Evolutionary conservation across 2,329 filamentous ascomycete species (phyloP).

Genomic region (Colletotrichum sp.): DNA sequence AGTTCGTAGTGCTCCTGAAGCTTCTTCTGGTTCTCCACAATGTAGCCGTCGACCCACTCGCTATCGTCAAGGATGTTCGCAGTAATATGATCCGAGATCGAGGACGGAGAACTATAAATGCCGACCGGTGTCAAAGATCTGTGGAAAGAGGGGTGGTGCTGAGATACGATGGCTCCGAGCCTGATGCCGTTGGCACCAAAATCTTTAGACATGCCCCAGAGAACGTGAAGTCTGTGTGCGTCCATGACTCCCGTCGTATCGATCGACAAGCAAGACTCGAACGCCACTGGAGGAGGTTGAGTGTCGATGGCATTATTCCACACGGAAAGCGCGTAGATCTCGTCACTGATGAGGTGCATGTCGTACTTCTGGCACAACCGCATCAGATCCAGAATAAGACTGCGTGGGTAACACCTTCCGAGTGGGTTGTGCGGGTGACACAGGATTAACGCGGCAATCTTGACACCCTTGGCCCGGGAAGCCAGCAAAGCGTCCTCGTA

Average conservation of each 20-base stretch:
- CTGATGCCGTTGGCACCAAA: conserved; percentile 51
- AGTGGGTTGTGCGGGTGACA: conserved; percentile 41
- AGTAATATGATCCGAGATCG: conserved; percentile 7
- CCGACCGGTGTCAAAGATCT: not conserved
- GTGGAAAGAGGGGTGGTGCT: conserved; percentile 27
- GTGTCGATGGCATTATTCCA: conserved; percentile 43
- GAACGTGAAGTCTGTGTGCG: conserved; percentile 43
- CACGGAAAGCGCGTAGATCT: conserved; percentile 51
- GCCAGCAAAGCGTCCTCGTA: conserved; percentile 31
- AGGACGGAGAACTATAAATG: conserved; percentile 9
- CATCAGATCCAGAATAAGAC: not conserved
- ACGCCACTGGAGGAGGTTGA: conserved; percentile 39
- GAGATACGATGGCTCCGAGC: conserved; percentile 35
- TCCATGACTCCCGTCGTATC: conserved; percentile 39
- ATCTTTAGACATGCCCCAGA: conserved; percentile 36
- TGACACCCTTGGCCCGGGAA: conserved; percentile 33
- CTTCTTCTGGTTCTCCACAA: conserved; percentile 44
- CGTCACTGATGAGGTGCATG: conserved; percentile 51
- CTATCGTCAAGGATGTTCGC: conserved; percentile 18
- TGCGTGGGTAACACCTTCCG: conserved; percentile 1
- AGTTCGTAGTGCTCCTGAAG: conserved; percentile 44
- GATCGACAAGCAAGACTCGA: conserved; percentile 44
- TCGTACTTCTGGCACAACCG: conserved; percentile 28
- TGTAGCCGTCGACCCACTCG: conserved; percentile 45
- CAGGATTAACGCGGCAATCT: not conserved